Evolutionary conservation across 768 basidiomycete species (phyloP).

Genomic region (Lentinula edodes): DNA sequence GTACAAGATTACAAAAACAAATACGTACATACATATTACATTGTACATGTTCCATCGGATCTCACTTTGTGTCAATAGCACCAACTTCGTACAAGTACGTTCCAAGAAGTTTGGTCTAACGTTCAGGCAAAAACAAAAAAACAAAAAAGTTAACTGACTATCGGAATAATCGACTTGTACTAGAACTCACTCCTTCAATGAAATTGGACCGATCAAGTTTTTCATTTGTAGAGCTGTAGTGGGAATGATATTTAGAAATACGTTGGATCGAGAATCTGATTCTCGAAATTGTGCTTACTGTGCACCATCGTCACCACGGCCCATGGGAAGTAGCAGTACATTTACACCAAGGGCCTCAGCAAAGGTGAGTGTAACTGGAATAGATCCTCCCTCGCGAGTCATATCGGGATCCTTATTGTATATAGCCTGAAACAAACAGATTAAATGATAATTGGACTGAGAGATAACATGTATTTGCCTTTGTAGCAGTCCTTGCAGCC

Average conservation of each 20-base stretch:
- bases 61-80: background rate
- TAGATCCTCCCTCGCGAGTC: slow-evolving; percentile 67
- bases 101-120: slow-evolving; percentile 47
- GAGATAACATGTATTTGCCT: slow-evolving; percentile 26
- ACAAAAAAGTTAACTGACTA: background rate
- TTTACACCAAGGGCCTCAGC: slow-evolving; percentile 69
- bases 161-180: background rate
- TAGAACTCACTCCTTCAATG: slow-evolving; percentile 46
- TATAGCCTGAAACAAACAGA: slow-evolving; percentile 22
- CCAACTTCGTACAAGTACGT: slow-evolving; percentile 57
- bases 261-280: background rate
- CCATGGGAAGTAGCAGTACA: slow-evolving; percentile 88
- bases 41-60: background rate
- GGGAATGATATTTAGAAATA: background rate
- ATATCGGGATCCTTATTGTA: slow-evolving; percentile 56
- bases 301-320: slow-evolving; percentile 90
- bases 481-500: slow-evolving; percentile 60
- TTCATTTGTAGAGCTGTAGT: slow-evolving; percentile 60
- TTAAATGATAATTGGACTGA: background rate
- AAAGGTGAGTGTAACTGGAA: slow-evolving; percentile 72
- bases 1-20: too few species aligned
- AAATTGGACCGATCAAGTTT: slow-evolving; percentile 71
- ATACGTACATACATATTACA: background rate
- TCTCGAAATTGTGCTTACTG: slow-evolving; percentile 48
- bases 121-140: background rate